Percentiles rank a stretch among this genome's conserved stretches.
Conservation (phyloP, 2,329 filamentous ascomycete genomes). For the Penicillium polonicum region DNA sequence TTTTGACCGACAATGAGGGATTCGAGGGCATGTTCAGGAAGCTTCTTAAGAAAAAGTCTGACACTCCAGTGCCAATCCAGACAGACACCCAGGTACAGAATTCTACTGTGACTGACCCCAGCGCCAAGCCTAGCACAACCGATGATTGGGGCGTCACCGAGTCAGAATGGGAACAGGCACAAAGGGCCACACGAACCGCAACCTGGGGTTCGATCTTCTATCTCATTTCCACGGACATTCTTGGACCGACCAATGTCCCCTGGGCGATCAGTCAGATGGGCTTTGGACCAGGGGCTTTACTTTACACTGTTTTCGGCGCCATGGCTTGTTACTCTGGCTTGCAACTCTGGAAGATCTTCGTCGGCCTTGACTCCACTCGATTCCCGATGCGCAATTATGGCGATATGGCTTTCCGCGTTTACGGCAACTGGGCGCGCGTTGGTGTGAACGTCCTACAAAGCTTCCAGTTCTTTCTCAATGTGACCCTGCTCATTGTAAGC, state of each 20-base stretch:
- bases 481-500: slow-evolving; percentile 30
- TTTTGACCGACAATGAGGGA: slow-evolving; percentile 18
- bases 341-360: slow-evolving; percentile 48
- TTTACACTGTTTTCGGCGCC: slow-evolving; percentile 39
- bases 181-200: slow-evolving; percentile 48
- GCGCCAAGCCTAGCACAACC: not conserved
- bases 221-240: slow-evolving; percentile 51
- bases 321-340: slow-evolving; percentile 42
- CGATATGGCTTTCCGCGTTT: slow-evolving; percentile 51
- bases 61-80: not conserved
- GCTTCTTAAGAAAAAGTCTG: not conserved
- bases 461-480: slow-evolving; percentile 21
- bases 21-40: slow-evolving; percentile 1
- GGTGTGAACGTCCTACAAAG: slow-evolving; percentile 50
- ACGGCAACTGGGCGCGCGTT: slow-evolving; percentile 47
- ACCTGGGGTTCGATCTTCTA: slow-evolving; percentile 50
- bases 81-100: not conserved
- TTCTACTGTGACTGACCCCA: not conserved
- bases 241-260: slow-evolving; percentile 45
- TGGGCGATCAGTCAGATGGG: slow-evolving; percentile 38
- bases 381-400: slow-evolving; percentile 51
- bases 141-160: not conserved
- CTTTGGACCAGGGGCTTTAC: slow-evolving; percentile 47
- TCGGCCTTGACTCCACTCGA: slow-evolving; percentile 49
- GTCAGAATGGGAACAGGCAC: slow-evolving; percentile 50